Conservation (phyloP, 1,139 yeast species). For the Saccharomyces hybrid region DNA sequence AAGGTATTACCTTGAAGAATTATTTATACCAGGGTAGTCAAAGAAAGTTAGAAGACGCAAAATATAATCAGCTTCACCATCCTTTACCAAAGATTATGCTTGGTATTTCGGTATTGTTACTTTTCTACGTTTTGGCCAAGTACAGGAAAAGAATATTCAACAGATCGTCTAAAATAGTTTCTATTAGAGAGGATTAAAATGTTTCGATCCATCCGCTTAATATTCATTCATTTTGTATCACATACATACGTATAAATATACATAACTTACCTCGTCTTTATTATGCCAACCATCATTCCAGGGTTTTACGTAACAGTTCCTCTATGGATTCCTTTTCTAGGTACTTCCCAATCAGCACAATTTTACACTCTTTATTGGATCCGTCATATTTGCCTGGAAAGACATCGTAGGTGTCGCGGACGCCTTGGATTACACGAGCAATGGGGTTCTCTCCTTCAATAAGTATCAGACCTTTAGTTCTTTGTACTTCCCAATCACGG, state of each 20-base stretch:
- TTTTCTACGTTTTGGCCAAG: constrained; percentile 11
- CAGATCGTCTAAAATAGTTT: background rate
- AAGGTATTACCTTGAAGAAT: constrained; percentile 20
- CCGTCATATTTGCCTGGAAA: constrained; percentile 42
- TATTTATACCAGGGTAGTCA: constrained; percentile 8
- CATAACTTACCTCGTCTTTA: background rate
- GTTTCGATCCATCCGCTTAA: background rate
- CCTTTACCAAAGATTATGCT: constrained; percentile 14
- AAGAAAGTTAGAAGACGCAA: constrained; percentile 11
- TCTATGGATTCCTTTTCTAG: constrained; percentile 34
- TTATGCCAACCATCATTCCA: background rate
- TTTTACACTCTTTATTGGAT: constrained; percentile 39
- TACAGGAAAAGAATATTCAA: constrained; percentile 14
- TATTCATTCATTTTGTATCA: background rate
- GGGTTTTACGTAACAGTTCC: constrained; percentile 12
- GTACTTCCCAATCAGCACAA: constrained; percentile 79
- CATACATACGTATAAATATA: background rate
- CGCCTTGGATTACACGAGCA: constrained; percentile 83
- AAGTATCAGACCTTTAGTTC: constrained; percentile 67
- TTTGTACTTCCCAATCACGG: constrained; percentile 53
- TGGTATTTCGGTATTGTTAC: constrained; percentile 8
- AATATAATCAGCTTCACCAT: constrained; percentile 14
- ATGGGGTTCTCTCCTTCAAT: constrained; percentile 29
- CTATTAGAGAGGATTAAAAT: background rate
- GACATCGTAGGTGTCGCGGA: constrained; percentile 82